A percentile compares a stretch with the other conserved stretches of the same genome.
Evolutionary conservation across 805 yeast genomes (phyloP).

Genomic region (Pichia ethanolica): DNA sequence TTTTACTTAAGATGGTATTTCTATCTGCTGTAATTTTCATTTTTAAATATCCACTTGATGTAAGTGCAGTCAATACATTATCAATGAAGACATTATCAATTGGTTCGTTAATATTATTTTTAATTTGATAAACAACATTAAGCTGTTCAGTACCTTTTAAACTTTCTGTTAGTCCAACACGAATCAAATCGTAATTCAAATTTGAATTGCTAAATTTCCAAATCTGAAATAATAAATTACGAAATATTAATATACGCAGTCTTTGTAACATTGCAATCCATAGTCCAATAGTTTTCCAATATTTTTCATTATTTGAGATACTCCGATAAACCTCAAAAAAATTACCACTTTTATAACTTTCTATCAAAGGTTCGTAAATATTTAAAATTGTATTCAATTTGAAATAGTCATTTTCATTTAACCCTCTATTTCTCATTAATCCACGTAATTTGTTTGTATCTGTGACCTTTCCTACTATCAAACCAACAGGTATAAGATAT

Average conservation of each 20-base stretch:
- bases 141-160: constrained; percentile 9
- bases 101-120: constrained; percentile 7
- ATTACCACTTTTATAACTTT: constrained; percentile 36
- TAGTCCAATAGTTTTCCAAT: constrained; percentile 32
- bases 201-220: constrained; percentile 11
- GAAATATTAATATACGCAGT: constrained; percentile 35
- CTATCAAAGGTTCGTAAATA: constrained; percentile 33
- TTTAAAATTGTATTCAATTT: constrained; percentile 13
- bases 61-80: constrained; percentile 41
- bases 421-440: neutral
- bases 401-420: neutral
- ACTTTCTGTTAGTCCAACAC: constrained; percentile 21
- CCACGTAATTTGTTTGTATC: constrained; percentile 21
- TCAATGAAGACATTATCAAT: constrained; percentile 39
- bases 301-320: constrained; percentile 30
- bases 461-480: constrained; percentile 46
- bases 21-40: constrained; percentile 36
- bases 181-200: constrained; percentile 18
- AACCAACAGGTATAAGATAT: constrained; percentile 43
- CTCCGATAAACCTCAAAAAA: constrained; percentile 28
- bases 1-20: constrained; percentile 24
- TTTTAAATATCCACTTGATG: constrained; percentile 45
- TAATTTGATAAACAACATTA: constrained; percentile 12
- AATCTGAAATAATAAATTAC: constrained; percentile 32
- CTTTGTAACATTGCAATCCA: constrained; percentile 41